Evolutionary conservation across 495 filamentous ascomycete species (phyloP), one percentile per base, ranked within the genome.

Genomic region (Aspergillus olivimuriae): DNA sequence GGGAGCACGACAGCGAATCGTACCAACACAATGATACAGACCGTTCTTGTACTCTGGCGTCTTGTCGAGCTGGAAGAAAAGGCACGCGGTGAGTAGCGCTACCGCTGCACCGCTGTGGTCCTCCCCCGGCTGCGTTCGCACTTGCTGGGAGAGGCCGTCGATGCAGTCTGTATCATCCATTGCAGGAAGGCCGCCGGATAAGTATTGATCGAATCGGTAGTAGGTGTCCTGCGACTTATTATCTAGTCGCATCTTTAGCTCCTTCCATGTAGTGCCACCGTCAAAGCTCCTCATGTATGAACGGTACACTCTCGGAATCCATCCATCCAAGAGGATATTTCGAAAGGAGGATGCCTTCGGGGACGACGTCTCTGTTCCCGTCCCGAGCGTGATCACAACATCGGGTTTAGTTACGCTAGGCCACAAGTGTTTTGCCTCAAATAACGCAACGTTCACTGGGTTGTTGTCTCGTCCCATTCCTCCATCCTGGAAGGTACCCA

Each of bases 381-480:
- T 62, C 22, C 57, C 50, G 18, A 63, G 38, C 11, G 57, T 58
- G 22, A 63, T 34, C 7, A 58, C 43, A 23, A 63, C 33, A 41
- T 54, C 53, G 21, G 39, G 39, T 16, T 46, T 44, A 4, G 41
- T 16, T 1, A 36, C 46, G 14, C 31, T 42, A 6, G 52, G 48
- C 49, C 58, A 60, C 10, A 61, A 37, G 10, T 39, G 39, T 14
- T 33, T 40, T 18, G 49, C 36, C 41, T 68, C 62, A 43, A 51
- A 50, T 14, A 63, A 35, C 15, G 57, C 57, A 11, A 68, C 31
- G 17, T 61, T 58, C 15, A 63, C 34, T 0, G 57, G 61, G 40
- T 65, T 65, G 40, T 68, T 68, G 23, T 65, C 47, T 39, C 46
- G 34, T 28, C 41, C 48, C 39, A 67, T 45, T 7, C 56, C 63